These are phyloP conservation scores for Solanum clarkiae DNA, from an alignment of 257 asterid genomes.

Conservation along the genomic window DNA sequence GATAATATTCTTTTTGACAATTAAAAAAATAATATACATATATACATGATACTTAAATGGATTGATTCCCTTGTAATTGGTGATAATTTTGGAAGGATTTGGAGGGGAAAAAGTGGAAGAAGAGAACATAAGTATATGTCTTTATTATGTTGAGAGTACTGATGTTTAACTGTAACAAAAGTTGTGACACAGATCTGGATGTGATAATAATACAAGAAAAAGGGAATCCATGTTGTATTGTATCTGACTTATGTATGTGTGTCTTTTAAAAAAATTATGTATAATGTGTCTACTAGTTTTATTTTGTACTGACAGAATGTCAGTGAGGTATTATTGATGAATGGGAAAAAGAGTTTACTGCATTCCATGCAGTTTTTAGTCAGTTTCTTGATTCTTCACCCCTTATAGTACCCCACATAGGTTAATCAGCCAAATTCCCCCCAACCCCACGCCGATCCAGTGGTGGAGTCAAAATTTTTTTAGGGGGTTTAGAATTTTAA, in stretches of 20 bases:
- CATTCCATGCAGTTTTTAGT: conserved; percentile 21
- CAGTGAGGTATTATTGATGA: conserved; percentile 44
- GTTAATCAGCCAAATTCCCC: not conserved
- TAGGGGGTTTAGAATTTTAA: too few relatives aligned
- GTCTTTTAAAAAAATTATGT: conserved; percentile 12
- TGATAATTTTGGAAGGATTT: conserved; percentile 82
- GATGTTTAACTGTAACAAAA: not conserved
- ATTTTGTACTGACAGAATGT: conserved; percentile 15
- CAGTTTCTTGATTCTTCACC: conserved; percentile 7
- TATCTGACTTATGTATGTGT: conserved; percentile 31
- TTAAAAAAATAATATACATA: conserved; percentile 18
- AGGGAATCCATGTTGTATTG: conserved; percentile 78
- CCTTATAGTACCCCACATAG: not conserved
- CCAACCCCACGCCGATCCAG: not conserved
- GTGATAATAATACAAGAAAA: conserved; percentile 32
- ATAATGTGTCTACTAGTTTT: conserved; percentile 4
- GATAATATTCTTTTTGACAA: conserved; percentile 46
- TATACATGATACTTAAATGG: conserved; percentile 33
- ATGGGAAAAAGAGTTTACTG: conserved; percentile 25
- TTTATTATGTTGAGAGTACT: conserved; percentile 6
- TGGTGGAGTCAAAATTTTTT: too few relatives aligned
- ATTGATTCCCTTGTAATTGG: conserved; percentile 79
- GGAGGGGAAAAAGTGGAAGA: conserved; percentile 33
- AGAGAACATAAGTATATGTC: conserved; percentile 50
- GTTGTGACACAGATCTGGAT: not conserved